A percentile compares a stretch with the other conserved stretches of the same genome.
phyloP scores from a whole-genome alignment of 225 moss, liverwort and hornwort genomes.

The Bryoerythrophyllum caledonicum region DNA sequence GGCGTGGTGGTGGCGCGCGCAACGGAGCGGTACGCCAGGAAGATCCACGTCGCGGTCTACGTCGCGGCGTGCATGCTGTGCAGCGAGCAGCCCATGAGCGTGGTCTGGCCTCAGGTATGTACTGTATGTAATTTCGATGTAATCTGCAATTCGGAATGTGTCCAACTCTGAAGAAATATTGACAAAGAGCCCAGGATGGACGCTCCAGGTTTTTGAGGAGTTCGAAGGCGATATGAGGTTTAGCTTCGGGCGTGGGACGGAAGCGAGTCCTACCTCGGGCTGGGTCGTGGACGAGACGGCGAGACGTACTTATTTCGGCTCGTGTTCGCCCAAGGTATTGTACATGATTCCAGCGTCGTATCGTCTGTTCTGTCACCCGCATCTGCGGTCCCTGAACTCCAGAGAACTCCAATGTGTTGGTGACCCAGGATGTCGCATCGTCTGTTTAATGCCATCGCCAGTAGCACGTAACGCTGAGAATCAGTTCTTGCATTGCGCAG shows the following conservation, averaged over 20 bases:
- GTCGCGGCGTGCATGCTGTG: conserved; percentile 40
- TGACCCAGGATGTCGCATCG: too few species aligned
- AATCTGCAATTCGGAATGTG: background rate
- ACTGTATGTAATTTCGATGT: background rate
- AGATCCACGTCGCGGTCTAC: conserved; percentile 47
- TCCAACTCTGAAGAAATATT: background rate
- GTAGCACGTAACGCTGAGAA: too few species aligned
- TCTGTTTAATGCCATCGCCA: too few species aligned
- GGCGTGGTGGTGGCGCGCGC: conserved; percentile 40
- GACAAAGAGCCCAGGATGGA: background rate
- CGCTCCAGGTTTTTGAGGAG: background rate
- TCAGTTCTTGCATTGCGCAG: background rate
- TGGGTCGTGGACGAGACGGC: background rate
- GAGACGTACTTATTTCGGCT: background rate
- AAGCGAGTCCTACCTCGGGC: background rate
- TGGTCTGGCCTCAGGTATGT: background rate
- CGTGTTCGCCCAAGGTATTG: conserved; percentile 1
- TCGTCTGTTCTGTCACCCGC: too few species aligned
- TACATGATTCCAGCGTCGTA: too few species aligned
- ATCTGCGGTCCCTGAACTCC: too few species aligned
- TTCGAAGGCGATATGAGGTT: background rate
- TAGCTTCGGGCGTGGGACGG: background rate
- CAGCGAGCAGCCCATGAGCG: conserved; percentile 19
- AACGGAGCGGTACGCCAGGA: conserved; percentile 33
- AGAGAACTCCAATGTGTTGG: too few species aligned